Base-by-base conservation (phyloP, 192 early-diverging fungal genomes). In the Linnemannia schmuckeri region DNA sequence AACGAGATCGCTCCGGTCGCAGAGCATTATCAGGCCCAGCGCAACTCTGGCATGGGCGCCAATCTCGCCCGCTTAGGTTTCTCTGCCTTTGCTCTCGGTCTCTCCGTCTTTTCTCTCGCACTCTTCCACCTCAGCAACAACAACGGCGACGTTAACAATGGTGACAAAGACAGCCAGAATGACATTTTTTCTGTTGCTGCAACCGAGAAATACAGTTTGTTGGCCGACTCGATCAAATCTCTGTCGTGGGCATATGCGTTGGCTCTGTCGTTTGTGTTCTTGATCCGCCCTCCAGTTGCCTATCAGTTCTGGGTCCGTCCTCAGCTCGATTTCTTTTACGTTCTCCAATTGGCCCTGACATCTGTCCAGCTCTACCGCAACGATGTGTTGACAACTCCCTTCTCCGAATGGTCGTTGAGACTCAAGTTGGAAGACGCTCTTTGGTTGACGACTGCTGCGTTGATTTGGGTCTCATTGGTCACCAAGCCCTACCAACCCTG, bases 251-350 rank as follows among this genome's bases (percentile, higher is more conserved):
- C 27, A 4, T 83, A 78, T 54, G 75, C 75, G 1, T 72, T 83
- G 46, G 57, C 54, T 2, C 82, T 78, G 12, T 61, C 76, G 27
- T 83, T 83, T 66, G 61, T 83, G 6, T 77, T 66, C 37, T 42
- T 75, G 35, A 30, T 78, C 20, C 70, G 61, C n/a, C 82, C 82
- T n/a, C 47, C 57, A 20, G 33, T 83, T 37, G 77, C 82, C 2
- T 54, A 41, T 27, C 82, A 83, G 72, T 83, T 74, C 63, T 72
- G 55, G 76, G 69, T 83, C 72, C 76, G 82, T 6, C 76, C 76
- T 42, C 82, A 83, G 42, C 41, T 83, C 35, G 82, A 83, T 22
- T 20, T 83, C 0, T 66, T 78, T 24, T 83, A 83, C 18, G 18
- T 54, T 18, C 57, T 83, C 9, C 76, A 83, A 35, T 70, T 52